Percentiles rank a stretch among this genome's conserved stretches.
Evolutionary conservation across 2,329 filamentous ascomycete genomes (phyloP).

Genomic region (Fusarium fujikuroi): DNA sequence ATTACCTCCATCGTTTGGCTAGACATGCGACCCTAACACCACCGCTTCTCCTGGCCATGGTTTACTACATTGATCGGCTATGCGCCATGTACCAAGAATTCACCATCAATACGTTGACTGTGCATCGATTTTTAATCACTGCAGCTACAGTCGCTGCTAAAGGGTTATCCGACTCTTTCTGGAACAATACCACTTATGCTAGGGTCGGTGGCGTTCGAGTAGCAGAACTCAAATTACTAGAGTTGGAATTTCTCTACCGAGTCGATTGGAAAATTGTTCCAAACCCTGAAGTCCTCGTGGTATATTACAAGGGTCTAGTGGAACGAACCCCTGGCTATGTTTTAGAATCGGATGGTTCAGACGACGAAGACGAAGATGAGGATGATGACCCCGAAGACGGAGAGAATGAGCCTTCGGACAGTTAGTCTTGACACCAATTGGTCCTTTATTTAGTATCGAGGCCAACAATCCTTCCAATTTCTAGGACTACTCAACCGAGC

Average conservation of each 20-base stretch:
- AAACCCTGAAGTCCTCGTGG: constrained; percentile 89
- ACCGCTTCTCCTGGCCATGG: constrained; percentile 96
- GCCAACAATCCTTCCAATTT: background rate
- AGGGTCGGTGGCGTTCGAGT: constrained; percentile 92
- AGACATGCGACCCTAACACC: constrained; percentile 94
- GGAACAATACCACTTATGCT: constrained; percentile 98
- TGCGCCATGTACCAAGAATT: constrained; percentile 94
- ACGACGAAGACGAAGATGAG: constrained; percentile 46
- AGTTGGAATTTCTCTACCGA: constrained; percentile 91
- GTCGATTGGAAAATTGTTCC: constrained; percentile 98
- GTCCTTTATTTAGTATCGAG: constrained; percentile 1
- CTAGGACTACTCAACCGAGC: background rate
- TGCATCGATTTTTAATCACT: constrained; percentile 96
- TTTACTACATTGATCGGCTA: constrained; percentile 96
- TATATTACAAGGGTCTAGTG: constrained; percentile 91
- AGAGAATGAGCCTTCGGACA: constrained; percentile 19
- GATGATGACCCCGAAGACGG: constrained; percentile 40
- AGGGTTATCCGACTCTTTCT: constrained; percentile 94
- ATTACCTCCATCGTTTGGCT: constrained; percentile 92
- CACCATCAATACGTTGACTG: constrained; percentile 94
- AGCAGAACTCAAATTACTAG: constrained; percentile 87
- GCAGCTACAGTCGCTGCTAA: constrained; percentile 96
- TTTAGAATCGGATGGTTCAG: constrained; percentile 56
- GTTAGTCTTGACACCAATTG: constrained; percentile 14
- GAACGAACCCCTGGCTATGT: constrained; percentile 69